Conservation (phyloP, 2,329 filamentous ascomycete genomes). For the Fusarium sp. region DNA sequence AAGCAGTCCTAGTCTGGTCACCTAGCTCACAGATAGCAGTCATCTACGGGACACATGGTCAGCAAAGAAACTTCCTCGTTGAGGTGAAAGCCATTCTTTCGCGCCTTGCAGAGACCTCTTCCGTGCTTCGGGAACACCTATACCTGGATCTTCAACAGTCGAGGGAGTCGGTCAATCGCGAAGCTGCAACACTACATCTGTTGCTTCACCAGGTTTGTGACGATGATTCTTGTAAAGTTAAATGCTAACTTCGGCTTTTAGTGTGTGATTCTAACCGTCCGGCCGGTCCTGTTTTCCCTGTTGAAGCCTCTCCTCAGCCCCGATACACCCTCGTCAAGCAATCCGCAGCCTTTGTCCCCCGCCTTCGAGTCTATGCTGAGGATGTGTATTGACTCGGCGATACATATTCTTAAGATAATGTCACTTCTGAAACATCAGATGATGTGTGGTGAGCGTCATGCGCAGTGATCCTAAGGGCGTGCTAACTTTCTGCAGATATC, state of each 20-base stretch:
- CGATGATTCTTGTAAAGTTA: rapidly evolving
- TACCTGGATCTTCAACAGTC: slow-evolving; percentile 20
- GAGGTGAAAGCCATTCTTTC: slow-evolving; percentile 36
- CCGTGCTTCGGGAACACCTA: slow-evolving; percentile 22
- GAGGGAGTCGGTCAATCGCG: slow-evolving; percentile 26
- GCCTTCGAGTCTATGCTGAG: slow-evolving; percentile 37
- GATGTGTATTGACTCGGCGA: slow-evolving; percentile 36
- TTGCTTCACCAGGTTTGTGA: slow-evolving; percentile 29
- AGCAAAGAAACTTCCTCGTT: slow-evolving; percentile 28
- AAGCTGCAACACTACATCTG: slow-evolving; percentile 34
- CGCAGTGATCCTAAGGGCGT: neutral
- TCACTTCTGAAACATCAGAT: slow-evolving; percentile 31
- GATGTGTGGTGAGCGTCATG: slow-evolving; percentile 28
- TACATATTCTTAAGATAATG: slow-evolving; percentile 35
- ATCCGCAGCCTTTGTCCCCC: slow-evolving; percentile 12
- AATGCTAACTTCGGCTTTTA: neutral
- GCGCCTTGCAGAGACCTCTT: slow-evolving; percentile 25
- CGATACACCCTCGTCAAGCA: neutral
- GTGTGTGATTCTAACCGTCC: slow-evolving; percentile 36
- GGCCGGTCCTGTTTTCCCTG: slow-evolving; percentile 36
- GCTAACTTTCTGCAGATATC: slow-evolving; percentile 14
- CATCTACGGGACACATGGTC: slow-evolving; percentile 26
- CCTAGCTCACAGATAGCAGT: slow-evolving; percentile 2
- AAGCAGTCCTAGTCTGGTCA: no score
- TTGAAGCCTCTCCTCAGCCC: slow-evolving; percentile 23